phyloP scores from a whole-genome alignment of 2,329 filamentous ascomycete genomes.

The Cladosporium phlei region DNA sequence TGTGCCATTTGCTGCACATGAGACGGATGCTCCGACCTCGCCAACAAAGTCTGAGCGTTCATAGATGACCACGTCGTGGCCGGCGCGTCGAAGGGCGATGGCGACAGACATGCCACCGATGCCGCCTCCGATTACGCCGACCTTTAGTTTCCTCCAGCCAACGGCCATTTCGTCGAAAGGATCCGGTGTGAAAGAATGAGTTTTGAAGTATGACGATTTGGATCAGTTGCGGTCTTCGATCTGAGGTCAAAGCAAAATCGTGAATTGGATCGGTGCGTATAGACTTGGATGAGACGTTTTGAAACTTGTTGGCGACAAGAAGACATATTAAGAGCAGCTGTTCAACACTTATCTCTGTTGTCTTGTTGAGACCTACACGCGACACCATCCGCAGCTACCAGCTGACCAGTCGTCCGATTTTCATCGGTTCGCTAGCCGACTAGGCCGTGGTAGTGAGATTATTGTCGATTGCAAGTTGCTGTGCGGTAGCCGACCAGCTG shows the following conservation, averaged over 20 bases:
- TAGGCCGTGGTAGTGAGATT: not conserved
- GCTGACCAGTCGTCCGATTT: no score
- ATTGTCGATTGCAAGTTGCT: not conserved
- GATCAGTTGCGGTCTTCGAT: not conserved
- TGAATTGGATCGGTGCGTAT: no score
- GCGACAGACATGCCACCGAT: conserved; percentile 51
- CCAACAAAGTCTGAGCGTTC: conserved; percentile 60
- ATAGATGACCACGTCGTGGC: conserved; percentile 58
- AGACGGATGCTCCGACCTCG: conserved; percentile 64
- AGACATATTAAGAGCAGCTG: no score
- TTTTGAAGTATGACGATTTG: not conserved
- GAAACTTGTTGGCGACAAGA: no score
- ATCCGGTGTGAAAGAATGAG: not conserved
- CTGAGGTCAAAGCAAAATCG: not conserved
- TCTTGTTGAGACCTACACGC: no score
- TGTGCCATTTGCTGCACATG: conserved; percentile 65
- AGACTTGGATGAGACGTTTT: no score
- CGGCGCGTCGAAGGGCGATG: conserved; percentile 49
- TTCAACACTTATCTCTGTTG: no score
- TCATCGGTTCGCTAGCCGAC: no score
- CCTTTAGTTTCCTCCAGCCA: conserved; percentile 26
- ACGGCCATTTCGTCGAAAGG: conserved; percentile 1
- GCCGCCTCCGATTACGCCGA: conserved; percentile 46
- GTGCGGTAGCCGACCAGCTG: not conserved
- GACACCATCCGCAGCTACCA: no score